Evolutionary conservation across 2,329 filamentous ascomycete genomes (phyloP), one percentile per base, ranked within the genome.

Genomic region (Colletotrichum tanaceti): DNA sequence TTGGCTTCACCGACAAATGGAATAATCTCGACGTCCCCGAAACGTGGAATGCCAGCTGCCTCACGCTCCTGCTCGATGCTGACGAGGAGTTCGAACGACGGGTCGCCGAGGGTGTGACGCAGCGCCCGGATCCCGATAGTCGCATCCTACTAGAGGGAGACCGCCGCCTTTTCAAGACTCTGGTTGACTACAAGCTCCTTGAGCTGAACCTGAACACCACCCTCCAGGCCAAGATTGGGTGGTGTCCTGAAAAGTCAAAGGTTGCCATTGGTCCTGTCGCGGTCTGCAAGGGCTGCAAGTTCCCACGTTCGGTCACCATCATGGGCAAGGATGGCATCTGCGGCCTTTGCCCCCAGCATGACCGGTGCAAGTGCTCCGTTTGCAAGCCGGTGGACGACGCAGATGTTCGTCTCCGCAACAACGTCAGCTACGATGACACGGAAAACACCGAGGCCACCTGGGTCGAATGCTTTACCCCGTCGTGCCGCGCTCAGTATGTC

Each of bases 401-500:
- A 24, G 70, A 75, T 3, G 70, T 72, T 5, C 63, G 71, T 9
- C 11, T 74, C 14, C 54, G 65, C 2, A 71, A 70, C 20, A 75
- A 78, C 50, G 82, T 81, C 22, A 76, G 75, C 0, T 65, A 65
- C 28, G 72, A 75, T 0, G 76, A 81, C 63, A 73, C 71, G 44
- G 73, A 77, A 47, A 60, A 66, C 10, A 81, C 79, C 0, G 71
- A 72, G 4, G 77, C 75, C 0, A 76, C 77, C 18, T 86, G 84
- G 84, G 82, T 84, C 0, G 84, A 86, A 72, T 87, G 85, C 71
- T 74, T 70, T 44, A 74, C 78, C n/a, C 64, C 55, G 1, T 73
- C 73, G 10, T 86, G 84, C 73, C 79, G 83, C 13, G 82, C 79
- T 1, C 83, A 85, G 72, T 87, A 86, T 71, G 79, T 86, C 35